Evolutionary conservation across 208 protist genomes (phyloP).

Genomic region (Trypanosoma avium): DNA sequence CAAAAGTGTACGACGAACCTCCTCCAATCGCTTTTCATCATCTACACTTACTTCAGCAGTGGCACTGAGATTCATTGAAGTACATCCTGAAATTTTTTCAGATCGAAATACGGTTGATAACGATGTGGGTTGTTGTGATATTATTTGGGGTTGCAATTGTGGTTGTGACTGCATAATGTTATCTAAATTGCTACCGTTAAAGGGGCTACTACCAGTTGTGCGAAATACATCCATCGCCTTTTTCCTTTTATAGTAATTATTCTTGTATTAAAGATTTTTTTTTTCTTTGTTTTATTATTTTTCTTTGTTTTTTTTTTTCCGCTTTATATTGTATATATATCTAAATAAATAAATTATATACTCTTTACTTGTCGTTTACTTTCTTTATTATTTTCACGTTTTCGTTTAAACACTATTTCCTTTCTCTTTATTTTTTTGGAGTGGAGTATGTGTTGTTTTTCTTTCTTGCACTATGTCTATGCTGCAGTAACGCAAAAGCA

Average conservation of each 20-base stretch:
- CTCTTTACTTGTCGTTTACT: not conserved
- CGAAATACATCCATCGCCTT: constrained; percentile 23
- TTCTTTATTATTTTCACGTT: too few species aligned
- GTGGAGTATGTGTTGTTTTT: too few species aligned
- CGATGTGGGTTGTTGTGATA: too few species aligned
- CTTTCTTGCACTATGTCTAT: too few species aligned
- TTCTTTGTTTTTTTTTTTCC: not conserved
- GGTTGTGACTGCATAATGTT: not conserved
- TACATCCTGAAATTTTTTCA: constrained; percentile 2
- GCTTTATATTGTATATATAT: not conserved
- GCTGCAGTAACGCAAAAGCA: too few species aligned
- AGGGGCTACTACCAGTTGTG: constrained; percentile 9
- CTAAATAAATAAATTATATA: not conserved
- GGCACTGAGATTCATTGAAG: constrained; percentile 27
- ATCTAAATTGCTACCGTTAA: constrained; percentile 13
- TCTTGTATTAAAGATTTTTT: not conserved
- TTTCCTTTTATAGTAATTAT: not conserved
- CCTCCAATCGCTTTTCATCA: constrained; percentile 35
- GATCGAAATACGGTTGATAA: not conserved
- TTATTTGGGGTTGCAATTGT: not conserved
- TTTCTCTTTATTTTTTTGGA: too few species aligned
- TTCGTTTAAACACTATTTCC: too few species aligned
- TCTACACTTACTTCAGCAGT: constrained; percentile 15
- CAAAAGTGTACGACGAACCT: constrained; percentile 27
- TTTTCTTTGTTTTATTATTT: not conserved